phyloP scores from a whole-genome alignment of 208 protist species.

The Wallacemonas sp. region DNA sequence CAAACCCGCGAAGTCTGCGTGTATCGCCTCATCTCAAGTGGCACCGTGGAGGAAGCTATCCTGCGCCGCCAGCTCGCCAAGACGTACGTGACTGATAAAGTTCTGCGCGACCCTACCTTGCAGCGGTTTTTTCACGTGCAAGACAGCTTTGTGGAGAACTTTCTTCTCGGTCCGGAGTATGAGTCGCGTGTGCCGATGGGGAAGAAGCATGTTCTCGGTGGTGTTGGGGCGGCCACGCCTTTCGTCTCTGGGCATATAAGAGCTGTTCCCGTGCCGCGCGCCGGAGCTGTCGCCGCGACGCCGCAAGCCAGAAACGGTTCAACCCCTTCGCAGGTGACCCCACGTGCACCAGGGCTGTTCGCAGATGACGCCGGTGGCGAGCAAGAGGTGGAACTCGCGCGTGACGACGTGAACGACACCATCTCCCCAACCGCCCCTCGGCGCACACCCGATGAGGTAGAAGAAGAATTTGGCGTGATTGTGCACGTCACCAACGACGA shows the following conservation, averaged over 20 bases:
- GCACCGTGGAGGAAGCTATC: constrained; percentile 99
- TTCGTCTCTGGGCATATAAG: constrained; percentile 15
- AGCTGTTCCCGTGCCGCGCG: not conserved
- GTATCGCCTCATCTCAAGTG: constrained; percentile 96
- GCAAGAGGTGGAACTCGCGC: constrained; percentile 5
- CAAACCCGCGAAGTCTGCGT: constrained; percentile 95
- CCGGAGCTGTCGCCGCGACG: not conserved
- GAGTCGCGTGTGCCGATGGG: constrained; percentile 46
- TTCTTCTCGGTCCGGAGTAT: constrained; percentile 89
- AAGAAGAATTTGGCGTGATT: constrained; percentile 31
- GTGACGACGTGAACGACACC: constrained; percentile 11
- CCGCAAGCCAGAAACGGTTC: not conserved
- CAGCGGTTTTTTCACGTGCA: constrained; percentile 93
- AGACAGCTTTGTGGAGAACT: constrained; percentile 88
- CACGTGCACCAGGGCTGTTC: constrained; percentile 2
- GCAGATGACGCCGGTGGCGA: constrained; percentile 21
- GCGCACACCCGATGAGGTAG: constrained; percentile 10
- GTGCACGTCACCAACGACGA: constrained; percentile 24
- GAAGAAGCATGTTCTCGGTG: constrained; percentile 56
- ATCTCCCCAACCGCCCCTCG: not conserved
- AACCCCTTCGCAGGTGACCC: not conserved
- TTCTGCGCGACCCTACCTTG: constrained; percentile 95
- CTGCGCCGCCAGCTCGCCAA: constrained; percentile 96
- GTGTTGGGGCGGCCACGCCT: not conserved
- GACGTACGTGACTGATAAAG: constrained; percentile 94